Evolutionary conservation across 176 grass and related monocot species (phyloP), one percentile per base, ranked within the genome.

Genomic region (Panicum miliaceum): DNA sequence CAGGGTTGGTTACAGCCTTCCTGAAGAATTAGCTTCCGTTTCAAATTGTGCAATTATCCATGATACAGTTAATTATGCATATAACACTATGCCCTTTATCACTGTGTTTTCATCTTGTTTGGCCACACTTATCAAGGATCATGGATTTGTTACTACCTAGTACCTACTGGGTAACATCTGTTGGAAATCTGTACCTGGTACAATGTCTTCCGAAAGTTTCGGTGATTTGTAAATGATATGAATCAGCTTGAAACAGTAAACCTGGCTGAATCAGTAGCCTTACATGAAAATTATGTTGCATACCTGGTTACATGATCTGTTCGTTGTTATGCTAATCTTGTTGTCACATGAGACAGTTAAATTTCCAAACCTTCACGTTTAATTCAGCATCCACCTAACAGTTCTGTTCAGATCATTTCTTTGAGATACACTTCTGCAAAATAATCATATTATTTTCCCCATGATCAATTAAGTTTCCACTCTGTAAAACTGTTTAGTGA

Each of bases 341-440:
- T 3, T 45, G 67, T 70, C 22, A 45, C 45, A 45, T 70, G 29
- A 35, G 32, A 65, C 13, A 35, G 10, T 2, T 64, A 16, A 10
- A 23, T 69, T 42, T 4, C 14, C 20, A 2, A 69, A 43, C 11
- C 20, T 23, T 69, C 8, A 10, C 1, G 12, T 35, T 35, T 11
- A 71, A 60, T 26, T 47, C 68, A 48, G 11, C 56, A 83, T 36
- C 25, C 40, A 46, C 68, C 36, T 73, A 48, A 36, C 41, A 73
- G 68, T 37, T 22, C 1, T 62, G 12, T 27, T n/a, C 36, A 12
- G 48, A 63, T 35, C 73, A 4, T 29, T 4, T 61, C 3, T 51
- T 50, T 20, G 47, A 46, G 20, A 58, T 46, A 5, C 53, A 0
- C 18, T 46, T 50, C 4, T 64, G 27, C 19, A 25, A 53, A 58